A percentile compares a stretch with the other conserved stretches of the same genome.
These are phyloP conservation scores for Trichoderma orchidacearum DNA, from an alignment of 495 filamentous ascomycete species.

Conservation along the genomic window DNA sequence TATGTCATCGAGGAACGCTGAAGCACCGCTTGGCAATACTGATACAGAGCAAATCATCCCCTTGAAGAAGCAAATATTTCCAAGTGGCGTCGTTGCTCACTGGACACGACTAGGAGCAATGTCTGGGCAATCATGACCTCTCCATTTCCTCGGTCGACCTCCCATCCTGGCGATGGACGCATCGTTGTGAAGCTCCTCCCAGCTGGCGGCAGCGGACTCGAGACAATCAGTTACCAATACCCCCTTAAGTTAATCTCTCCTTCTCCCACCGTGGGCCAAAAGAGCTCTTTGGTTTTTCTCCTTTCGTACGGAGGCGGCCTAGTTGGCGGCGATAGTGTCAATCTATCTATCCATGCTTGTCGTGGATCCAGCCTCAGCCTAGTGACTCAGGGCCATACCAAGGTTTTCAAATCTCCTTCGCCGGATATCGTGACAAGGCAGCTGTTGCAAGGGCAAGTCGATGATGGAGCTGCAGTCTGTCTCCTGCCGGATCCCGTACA, in stretches of 20 bases:
- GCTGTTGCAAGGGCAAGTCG: conserved; percentile 47
- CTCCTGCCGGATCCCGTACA: conserved; percentile 92
- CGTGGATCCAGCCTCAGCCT: conserved; percentile 56
- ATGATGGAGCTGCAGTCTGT: conserved; percentile 53
- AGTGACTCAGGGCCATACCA: conserved; percentile 90
- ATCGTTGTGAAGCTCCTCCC: conserved; percentile 63
- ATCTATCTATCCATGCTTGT: conserved; percentile 54
- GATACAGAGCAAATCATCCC: too few relatives aligned
- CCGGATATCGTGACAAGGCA: conserved; percentile 52
- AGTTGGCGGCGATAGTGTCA: conserved; percentile 70
- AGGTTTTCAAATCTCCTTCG: conserved; percentile 70
- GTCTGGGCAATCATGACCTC: conserved; percentile 26
- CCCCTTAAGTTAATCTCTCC: conserved; percentile 85
- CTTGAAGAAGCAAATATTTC: too few relatives aligned
- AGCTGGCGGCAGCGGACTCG: conserved; percentile 55
- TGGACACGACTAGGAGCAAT: too few relatives aligned
- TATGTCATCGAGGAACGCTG: too few relatives aligned
- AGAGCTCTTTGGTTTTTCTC: conserved; percentile 63
- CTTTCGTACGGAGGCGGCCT: conserved; percentile 93
- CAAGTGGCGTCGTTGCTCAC: too few relatives aligned
- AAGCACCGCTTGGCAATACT: too few relatives aligned
- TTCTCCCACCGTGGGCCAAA: conserved; percentile 31
- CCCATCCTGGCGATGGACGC: conserved; percentile 60
- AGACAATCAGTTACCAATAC: conserved; percentile 74
- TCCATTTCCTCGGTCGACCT: conserved; percentile 56